Percentiles rank a stretch among this genome's conserved stretches.
These are phyloP conservation scores for Wallacemonas sp. DNA, from an alignment of 208 protist species.

Conservation along the genomic window DNA sequence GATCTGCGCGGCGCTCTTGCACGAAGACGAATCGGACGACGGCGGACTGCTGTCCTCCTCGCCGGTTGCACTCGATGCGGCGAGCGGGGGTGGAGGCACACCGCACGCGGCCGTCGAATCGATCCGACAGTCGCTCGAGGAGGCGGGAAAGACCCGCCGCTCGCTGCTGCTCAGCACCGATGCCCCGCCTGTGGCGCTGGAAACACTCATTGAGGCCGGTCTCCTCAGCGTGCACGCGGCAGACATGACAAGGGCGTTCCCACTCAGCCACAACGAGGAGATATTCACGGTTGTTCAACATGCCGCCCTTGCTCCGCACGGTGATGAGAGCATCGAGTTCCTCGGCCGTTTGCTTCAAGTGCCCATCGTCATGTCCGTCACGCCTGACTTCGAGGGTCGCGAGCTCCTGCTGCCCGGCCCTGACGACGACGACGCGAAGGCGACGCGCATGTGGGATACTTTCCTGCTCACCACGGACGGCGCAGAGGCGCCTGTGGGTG, in stretches of 20 bases:
- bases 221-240: constrained; percentile 39
- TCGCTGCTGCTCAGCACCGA: constrained; percentile 18
- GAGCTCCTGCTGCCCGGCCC: not conserved
- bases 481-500: not conserved
- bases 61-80: not conserved
- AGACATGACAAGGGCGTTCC: constrained; percentile 34
- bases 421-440: constrained; percentile 2
- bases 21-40: constrained; percentile 1
- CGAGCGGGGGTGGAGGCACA: not conserved
- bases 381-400: constrained; percentile 11
- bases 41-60: not conserved
- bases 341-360: constrained; percentile 51
- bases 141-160: not conserved
- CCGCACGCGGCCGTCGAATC: not conserved
- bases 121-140: not conserved
- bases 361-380: constrained; percentile 10
- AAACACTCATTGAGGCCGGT: constrained; percentile 41
- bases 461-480: constrained; percentile 28
- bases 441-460: constrained; percentile 37
- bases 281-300: constrained; percentile 57
- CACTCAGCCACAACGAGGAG: constrained; percentile 48
- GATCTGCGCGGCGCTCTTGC: constrained; percentile 25
- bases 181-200: constrained; percentile 26
- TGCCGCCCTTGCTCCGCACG: constrained; percentile 69
- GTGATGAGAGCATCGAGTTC: constrained; percentile 50